Base-by-base conservation (phyloP, 768 basidiomycete species). In the Boletus rubroflammeus region DNA sequence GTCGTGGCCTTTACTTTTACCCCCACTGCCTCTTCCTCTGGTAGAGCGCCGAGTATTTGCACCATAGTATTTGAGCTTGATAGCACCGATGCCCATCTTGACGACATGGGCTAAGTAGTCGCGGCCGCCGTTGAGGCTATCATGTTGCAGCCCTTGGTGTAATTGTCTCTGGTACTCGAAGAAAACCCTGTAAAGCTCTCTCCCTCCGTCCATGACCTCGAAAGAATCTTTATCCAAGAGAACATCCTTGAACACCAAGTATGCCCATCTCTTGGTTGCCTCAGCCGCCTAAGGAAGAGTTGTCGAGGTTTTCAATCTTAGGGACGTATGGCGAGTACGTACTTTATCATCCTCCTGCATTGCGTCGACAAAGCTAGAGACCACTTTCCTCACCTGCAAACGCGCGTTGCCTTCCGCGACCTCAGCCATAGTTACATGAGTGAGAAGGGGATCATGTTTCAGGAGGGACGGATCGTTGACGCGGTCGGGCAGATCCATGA, bases 381-480 rank as follows among this genome's bases (percentile, higher is more conserved):
- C 4, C 8, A 51, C 32, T 0, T 4, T 0, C n/a, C 13, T 58
- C 26, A 2, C 25, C 13, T 3, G 14, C 34, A 5, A 45, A 47
- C 61, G 59, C 29, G 55, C 38, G 11, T 21, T 29, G 14, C 26
- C 42, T 1, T 1, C 26, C 14, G 5, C 0, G 9, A 4, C 15
- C 7, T 36, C 19, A 1, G 7, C 6, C n/a, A 58, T 10, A 23
- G 45, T 0, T 43, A 63, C 29, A 43, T 39, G 8, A 25, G 1
- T 40, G 31, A 44, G 7, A 29, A 71, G 55, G 26, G 60, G 67
- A 41, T 65, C 67, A 11, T 69, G 50, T 4, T 55, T 1, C 23
- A 61, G 21, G 53, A 69, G 59, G 26, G 61, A 67, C 6, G 36
- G 29, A 21, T 69, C 69, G 8, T 63, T n/a, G 32, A 54, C 26